A percentile compares a stretch with the other conserved stretches of the same genome.
phyloP scores from a whole-genome alignment of 2,329 filamentous ascomycete genomes.

The Alternaria sp. region DNA sequence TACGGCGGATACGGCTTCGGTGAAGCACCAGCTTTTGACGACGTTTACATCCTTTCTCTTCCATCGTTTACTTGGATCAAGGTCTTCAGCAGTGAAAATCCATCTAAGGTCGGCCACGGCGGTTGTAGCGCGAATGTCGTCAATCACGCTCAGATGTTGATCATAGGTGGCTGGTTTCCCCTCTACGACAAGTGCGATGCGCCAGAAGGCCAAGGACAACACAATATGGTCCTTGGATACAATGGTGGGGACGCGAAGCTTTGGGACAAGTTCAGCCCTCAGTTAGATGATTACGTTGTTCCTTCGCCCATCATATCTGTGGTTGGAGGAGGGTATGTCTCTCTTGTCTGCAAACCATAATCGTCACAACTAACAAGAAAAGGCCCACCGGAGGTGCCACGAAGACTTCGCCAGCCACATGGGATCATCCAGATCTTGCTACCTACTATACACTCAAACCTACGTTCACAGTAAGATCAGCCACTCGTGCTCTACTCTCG shows the following conservation, averaged over 20 bases:
- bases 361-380: slow-evolving; percentile 30
- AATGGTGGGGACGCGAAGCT: slow-evolving; percentile 57
- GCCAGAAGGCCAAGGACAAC: slow-evolving; percentile 62
- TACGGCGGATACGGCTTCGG: slow-evolving; percentile 66
- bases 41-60: slow-evolving; percentile 69
- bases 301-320: slow-evolving; percentile 61
- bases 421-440: slow-evolving; percentile 61
- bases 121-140: slow-evolving; percentile 66
- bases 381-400: slow-evolving; percentile 64
- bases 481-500: slow-evolving; percentile 58
- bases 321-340: slow-evolving; percentile 54
- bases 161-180: slow-evolving; percentile 68
- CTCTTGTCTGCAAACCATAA: background rate
- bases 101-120: slow-evolving; percentile 59
- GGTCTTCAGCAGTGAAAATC: slow-evolving; percentile 52
- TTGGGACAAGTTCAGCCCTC: slow-evolving; percentile 63
- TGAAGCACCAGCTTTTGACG: slow-evolving; percentile 64
- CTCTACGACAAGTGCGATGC: slow-evolving; percentile 60
- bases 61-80: slow-evolving; percentile 72
- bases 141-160: slow-evolving; percentile 66
- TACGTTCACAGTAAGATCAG: slow-evolving; percentile 56
- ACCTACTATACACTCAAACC: slow-evolving; percentile 64
- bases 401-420: slow-evolving; percentile 60
- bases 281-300: slow-evolving; percentile 63
- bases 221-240: slow-evolving; percentile 64